Evolutionary conservation across 2,329 filamentous ascomycete genomes (phyloP), one percentile per base, ranked within the genome.

Genomic region (Exophiala aquamarina): DNA sequence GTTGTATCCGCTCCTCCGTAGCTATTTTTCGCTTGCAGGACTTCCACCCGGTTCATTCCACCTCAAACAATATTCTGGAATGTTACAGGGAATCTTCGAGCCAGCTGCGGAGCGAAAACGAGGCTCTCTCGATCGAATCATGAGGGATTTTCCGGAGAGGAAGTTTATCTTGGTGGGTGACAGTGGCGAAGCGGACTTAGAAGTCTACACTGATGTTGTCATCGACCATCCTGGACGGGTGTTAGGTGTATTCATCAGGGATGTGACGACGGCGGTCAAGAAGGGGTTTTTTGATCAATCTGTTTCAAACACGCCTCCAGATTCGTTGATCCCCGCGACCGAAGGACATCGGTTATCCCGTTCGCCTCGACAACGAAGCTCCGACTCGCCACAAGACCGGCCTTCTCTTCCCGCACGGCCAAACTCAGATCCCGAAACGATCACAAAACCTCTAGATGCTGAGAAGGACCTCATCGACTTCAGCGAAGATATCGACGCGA

Each of bases 51-150:
- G 93, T 0, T 96, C 92, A 0, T 87, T 97, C 57, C 94, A 98
- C 64, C 68, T 98, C 57, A 98, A 98, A 67, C 89, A 95, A 57
- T 98, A 98, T 67, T 89, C 83, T 51, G 93, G 94, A 38, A 96
- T 97, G 89, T 75, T 98, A 11, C 92, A 97, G 68, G 93, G 94
- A 0, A 95, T 98, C 32, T 97, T 98, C 59, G 93, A 98, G 67
- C 93, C 93, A 8, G 93, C 96, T 0, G 90, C 92, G 0, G 94
- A 98, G 68, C 78, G 92, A 48, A 98, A 98, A 72, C 92, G 90
- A 66, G 83, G 86, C 1, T 91, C 89, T 0, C 73, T 98, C 2
- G 89, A 94, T 54, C 84, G 84, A 59, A 86, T 98, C 19, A 76
- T 97, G 61, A 76, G 78, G 44, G 94, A 98, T 64, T 98, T 98